A percentile compares a stretch with the other conserved stretches of the same genome.
Evolutionary conservation across 2,329 filamentous ascomycete species (phyloP).

Genomic region (Diaporthe sp.): DNA sequence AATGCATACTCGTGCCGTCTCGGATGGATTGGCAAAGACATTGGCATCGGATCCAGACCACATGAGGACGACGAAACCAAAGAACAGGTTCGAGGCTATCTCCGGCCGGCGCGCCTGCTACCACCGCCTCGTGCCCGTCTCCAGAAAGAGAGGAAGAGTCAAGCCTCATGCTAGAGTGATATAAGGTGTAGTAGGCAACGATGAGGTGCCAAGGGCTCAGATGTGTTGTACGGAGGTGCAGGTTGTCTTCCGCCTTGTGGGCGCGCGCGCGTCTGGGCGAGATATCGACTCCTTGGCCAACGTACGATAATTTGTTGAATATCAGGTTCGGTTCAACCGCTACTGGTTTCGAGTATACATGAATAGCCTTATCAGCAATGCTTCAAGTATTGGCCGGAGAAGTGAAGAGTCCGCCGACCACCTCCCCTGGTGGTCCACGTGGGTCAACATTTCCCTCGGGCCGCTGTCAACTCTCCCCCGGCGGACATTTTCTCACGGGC

Average conservation of each 20-base stretch:
- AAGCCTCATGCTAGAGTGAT: background rate
- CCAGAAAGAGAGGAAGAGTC: background rate
- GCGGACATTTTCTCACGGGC: background rate
- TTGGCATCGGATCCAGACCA: background rate
- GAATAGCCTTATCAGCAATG: background rate
- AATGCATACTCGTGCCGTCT: background rate
- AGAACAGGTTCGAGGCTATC: background rate
- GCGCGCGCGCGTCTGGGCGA: background rate
- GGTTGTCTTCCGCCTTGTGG: background rate
- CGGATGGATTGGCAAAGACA: background rate
- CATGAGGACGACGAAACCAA: background rate
- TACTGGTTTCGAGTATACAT: conserved; percentile 2
- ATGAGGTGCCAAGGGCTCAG: background rate
- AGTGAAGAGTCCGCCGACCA: background rate
- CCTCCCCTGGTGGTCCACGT: background rate
- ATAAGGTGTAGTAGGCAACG: background rate
- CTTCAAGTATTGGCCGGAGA: background rate
- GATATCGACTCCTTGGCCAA: background rate
- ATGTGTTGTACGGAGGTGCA: no score
- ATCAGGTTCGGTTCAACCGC: background rate
- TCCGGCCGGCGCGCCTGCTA: background rate
- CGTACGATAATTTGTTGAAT: background rate
- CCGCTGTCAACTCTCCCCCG: background rate
- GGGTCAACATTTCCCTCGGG: background rate
- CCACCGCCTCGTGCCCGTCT: background rate